Evolutionary conservation across 108 stramenopile species (phyloP).

Genomic region (Skeletonema tropicum): DNA sequence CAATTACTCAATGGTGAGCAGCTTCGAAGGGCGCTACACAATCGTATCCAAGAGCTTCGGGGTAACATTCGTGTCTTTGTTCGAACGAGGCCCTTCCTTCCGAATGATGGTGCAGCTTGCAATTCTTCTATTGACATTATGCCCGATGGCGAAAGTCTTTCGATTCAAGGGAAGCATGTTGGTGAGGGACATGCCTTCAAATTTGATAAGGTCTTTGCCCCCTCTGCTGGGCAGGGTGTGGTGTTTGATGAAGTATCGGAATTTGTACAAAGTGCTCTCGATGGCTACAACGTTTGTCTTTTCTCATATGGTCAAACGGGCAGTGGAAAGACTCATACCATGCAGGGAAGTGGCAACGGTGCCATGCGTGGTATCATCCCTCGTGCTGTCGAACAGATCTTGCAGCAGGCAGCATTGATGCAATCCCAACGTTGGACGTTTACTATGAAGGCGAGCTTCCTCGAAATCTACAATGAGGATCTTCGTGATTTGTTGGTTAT

Average conservation of each 20-base stretch:
- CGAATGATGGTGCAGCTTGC: conserved; percentile 53
- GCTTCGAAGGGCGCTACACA: conserved; percentile 80
- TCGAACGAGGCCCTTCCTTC: conserved; percentile 84
- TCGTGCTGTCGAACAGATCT: conserved; percentile 90
- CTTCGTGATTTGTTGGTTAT: conserved; percentile 91
- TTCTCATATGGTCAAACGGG: conserved; percentile 86
- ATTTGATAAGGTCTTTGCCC: conserved; percentile 89
- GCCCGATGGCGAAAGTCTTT: conserved; percentile 53
- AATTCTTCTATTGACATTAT: conserved; percentile 40
- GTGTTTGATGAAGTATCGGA: conserved; percentile 91
- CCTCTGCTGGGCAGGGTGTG: conserved; percentile 72
- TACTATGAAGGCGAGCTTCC: conserved; percentile 90
- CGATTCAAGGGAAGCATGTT: conserved; percentile 37
- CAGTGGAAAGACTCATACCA: conserved; percentile 89
- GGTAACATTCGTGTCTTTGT: conserved; percentile 91
- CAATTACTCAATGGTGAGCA: conserved; percentile 88
- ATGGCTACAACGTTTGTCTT: conserved; percentile 90
- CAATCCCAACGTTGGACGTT: conserved; percentile 94
- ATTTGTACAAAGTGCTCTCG: conserved; percentile 93
- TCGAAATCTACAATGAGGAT: conserved; percentile 99
- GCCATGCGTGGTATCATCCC: conserved; percentile 91
- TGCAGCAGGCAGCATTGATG: conserved; percentile 78
- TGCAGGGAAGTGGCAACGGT: conserved; percentile 84
- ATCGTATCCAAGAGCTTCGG: conserved; percentile 85
- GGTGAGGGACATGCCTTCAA: conserved; percentile 57